Percentiles rank a stretch among this genome's conserved stretches.
Evolutionary conservation across 768 basidiomycete species (phyloP).

Genomic region (Suillus decipiens): DNA sequence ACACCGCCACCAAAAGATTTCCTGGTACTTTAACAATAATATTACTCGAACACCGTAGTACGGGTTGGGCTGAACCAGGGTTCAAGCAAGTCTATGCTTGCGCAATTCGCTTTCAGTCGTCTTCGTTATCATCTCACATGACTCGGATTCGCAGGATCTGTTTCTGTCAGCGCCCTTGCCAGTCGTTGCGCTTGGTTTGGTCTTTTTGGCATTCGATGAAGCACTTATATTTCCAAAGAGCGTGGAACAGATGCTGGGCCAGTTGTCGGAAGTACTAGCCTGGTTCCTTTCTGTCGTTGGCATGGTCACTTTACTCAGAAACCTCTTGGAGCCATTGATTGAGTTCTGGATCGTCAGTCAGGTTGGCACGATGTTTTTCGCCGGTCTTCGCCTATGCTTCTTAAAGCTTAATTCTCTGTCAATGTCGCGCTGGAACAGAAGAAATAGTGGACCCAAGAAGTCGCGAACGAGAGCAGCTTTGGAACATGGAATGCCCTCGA

Average conservation of each 20-base stretch:
- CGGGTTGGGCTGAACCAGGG: neutral
- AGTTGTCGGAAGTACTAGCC: constrained; percentile 1
- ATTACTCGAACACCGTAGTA: neutral
- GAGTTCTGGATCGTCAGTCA: constrained; percentile 3
- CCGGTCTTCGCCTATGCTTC: constrained; percentile 2
- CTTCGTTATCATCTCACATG: neutral
- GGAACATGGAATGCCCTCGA: neutral
- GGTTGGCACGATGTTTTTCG: neutral
- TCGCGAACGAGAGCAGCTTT: neutral
- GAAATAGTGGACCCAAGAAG: constrained; percentile 1
- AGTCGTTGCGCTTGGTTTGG: neutral
- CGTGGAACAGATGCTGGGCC: neutral
- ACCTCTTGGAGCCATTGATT: neutral
- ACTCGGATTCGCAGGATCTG: neutral
- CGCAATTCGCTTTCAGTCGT: neutral
- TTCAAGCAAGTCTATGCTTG: neutral
- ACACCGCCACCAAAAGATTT: constrained; percentile 3
- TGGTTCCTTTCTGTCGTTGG: neutral
- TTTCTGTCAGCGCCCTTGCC: neutral
- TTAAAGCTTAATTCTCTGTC: constrained; percentile 4
- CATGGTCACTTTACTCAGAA: neutral
- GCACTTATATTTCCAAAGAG: constrained; percentile 3
- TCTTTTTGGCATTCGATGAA: constrained; percentile 2
- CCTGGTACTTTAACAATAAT: neutral
- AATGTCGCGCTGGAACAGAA: neutral